A percentile compares a stretch with the other conserved stretches of the same genome.
Conservation (phyloP, 176 grass and related monocot genomes). For the Poa pratensis region DNA sequence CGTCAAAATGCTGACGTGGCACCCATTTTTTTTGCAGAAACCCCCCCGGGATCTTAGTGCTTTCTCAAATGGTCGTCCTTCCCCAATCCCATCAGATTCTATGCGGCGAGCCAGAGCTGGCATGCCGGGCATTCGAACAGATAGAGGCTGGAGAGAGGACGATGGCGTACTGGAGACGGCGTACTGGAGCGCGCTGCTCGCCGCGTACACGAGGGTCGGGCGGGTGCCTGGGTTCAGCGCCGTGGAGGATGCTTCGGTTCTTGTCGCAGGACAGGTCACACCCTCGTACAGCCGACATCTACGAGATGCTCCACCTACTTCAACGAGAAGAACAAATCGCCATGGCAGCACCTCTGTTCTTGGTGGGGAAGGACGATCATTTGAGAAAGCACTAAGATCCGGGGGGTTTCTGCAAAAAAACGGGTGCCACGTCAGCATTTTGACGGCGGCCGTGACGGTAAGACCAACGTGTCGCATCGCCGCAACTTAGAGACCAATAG, state of each 20-base stretch:
- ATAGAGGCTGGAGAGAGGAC: slow-evolving; percentile 47
- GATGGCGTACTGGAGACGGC: slow-evolving; percentile 62
- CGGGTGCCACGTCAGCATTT: too few relatives aligned
- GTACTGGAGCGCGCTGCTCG: slow-evolving; percentile 77
- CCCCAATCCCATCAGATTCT: slow-evolving; percentile 61
- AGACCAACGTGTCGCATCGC: too few relatives aligned
- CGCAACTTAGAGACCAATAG: too few relatives aligned
- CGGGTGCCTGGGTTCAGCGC: slow-evolving; percentile 54
- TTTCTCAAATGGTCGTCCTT: too few relatives aligned
- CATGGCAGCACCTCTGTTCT: background rate
- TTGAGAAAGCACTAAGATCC: too few relatives aligned
- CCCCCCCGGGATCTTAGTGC: too few relatives aligned
- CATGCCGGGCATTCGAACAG: slow-evolving; percentile 51
- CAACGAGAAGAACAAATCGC: background rate
- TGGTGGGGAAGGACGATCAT: too few relatives aligned
- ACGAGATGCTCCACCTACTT: slow-evolving; percentile 68
- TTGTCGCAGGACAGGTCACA: slow-evolving; percentile 74
- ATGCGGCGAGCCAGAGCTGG: slow-evolving; percentile 58
- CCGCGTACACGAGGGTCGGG: slow-evolving; percentile 52
- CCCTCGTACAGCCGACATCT: slow-evolving; percentile 52
- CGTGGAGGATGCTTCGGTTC: slow-evolving; percentile 77
- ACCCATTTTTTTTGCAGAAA: too few relatives aligned
- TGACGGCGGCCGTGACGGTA: too few relatives aligned
- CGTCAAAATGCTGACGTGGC: too few relatives aligned
- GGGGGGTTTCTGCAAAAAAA: too few relatives aligned